These are phyloP conservation scores for Hortaea sp. DNA, from an alignment of 2,329 filamentous ascomycete genomes.

Conservation along the genomic window DNA sequence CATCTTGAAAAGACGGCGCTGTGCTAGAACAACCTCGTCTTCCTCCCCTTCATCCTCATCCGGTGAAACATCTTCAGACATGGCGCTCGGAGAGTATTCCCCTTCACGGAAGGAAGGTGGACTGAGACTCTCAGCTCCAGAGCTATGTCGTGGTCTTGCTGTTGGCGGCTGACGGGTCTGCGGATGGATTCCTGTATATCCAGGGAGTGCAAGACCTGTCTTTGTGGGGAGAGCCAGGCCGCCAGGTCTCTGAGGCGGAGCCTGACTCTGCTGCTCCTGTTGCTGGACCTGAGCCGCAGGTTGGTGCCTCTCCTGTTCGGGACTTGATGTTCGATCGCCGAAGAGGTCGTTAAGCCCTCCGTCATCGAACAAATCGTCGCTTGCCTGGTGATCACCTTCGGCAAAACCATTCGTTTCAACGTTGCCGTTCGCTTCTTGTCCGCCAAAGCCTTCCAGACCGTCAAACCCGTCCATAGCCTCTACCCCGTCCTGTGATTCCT, in stretches of 20 bases:
- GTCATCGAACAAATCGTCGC: conserved; percentile 61
- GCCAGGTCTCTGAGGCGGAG: conserved; percentile 6
- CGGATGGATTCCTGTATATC: background rate
- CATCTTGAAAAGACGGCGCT: conserved; percentile 23
- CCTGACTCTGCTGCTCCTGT: conserved; percentile 9
- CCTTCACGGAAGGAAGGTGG: conserved; percentile 15
- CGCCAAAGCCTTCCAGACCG: background rate
- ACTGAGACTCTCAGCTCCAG: conserved; percentile 11
- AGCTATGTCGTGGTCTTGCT: conserved; percentile 7
- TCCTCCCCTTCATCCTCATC: conserved; percentile 18
- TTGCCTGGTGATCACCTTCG: conserved; percentile 10
- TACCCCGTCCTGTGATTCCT: background rate
- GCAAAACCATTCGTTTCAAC: conserved; percentile 12
- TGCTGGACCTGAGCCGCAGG: conserved; percentile 7
- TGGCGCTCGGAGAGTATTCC: conserved; percentile 14
- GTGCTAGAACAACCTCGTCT: conserved; percentile 19
- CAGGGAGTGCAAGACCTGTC: conserved; percentile 19
- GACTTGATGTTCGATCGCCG: conserved; percentile 24
- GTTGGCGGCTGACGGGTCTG: conserved; percentile 3
- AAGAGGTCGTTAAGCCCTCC: conserved; percentile 34
- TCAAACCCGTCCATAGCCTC: background rate
- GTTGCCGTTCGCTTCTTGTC: background rate
- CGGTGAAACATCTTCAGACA: conserved; percentile 11
- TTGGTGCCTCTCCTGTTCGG: conserved; percentile 15
- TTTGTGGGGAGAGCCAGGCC: conserved; percentile 24